Conservation (phyloP, 768 basidiomycete species). For the Lactarius deliciosus region DNA sequence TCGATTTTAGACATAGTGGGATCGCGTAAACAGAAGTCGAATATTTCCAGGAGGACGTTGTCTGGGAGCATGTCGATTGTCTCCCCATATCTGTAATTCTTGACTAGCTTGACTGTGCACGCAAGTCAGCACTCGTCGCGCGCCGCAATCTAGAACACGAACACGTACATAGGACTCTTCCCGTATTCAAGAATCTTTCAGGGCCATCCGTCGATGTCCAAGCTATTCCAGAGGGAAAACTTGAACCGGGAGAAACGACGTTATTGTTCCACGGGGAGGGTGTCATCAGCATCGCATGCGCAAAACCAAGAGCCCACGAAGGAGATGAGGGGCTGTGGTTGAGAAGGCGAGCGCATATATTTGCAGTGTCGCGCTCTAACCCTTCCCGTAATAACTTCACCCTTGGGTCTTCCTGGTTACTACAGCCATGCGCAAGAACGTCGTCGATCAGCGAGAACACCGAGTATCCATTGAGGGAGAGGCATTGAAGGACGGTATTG, state of each 20-base stretch:
- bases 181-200: neutral
- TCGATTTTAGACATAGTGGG: too few relatives aligned
- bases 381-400: neutral
- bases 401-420: neutral
- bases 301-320: neutral
- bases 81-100: neutral
- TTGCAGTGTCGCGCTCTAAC: neutral
- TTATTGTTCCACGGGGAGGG: neutral
- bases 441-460: neutral
- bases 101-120: neutral
- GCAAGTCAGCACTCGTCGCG: neutral
- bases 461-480: neutral
- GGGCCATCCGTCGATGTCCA: neutral
- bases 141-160: neutral
- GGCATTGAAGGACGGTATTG: neutral
- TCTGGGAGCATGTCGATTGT: neutral
- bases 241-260: neutral
- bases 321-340: neutral
- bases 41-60: neutral
- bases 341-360: neutral
- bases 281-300: neutral
- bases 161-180: neutral
- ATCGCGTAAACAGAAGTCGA: neutral
- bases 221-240: too few relatives aligned
- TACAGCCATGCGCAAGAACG: neutral